These are phyloP conservation scores for Yamadazyma buinensis DNA, from an alignment of 1,139 yeast genomes.

Conservation along the genomic window DNA sequence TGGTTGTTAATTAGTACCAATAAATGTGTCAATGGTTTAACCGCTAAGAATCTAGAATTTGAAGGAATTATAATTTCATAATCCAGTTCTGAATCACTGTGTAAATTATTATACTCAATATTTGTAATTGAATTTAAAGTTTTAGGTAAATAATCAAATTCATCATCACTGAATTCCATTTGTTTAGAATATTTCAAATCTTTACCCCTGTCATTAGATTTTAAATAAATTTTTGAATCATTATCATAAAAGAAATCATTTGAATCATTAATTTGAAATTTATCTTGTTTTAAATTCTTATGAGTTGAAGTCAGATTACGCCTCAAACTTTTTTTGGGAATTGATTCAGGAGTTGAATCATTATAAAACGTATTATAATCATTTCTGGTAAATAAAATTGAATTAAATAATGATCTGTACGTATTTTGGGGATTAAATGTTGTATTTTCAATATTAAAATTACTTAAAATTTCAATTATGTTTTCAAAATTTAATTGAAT, in stretches of 20 bases:
- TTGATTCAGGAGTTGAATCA: no score
- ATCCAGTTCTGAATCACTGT: conserved; percentile 20
- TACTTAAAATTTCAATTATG: no score
- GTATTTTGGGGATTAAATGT: no score
- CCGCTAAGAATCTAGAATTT: conserved; percentile 7
- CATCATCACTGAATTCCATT: conserved; percentile 36
- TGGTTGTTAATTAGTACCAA: conserved; percentile 15
- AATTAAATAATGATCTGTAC: no score
- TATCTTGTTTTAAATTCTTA: not conserved
- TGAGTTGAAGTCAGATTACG: no score
- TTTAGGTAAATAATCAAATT: conserved; percentile 14
- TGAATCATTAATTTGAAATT: conserved; percentile 8
- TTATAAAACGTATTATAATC: no score
- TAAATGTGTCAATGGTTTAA: conserved; percentile 9
- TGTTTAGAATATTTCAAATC: conserved; percentile 14
- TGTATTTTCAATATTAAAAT: no score
- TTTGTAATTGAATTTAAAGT: conserved; percentile 12
- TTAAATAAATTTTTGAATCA: conserved; percentile 5
- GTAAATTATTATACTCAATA: conserved; percentile 3
- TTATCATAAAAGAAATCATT: conserved; percentile 10
- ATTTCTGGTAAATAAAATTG: no score
- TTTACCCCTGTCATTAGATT: conserved; percentile 3
- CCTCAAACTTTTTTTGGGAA: no score
- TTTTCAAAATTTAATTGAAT: no score
- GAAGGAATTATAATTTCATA: conserved; percentile 3